These are phyloP conservation scores for Boletus fagicola DNA, from an alignment of 768 basidiomycete genomes.

Conservation along the genomic window DNA sequence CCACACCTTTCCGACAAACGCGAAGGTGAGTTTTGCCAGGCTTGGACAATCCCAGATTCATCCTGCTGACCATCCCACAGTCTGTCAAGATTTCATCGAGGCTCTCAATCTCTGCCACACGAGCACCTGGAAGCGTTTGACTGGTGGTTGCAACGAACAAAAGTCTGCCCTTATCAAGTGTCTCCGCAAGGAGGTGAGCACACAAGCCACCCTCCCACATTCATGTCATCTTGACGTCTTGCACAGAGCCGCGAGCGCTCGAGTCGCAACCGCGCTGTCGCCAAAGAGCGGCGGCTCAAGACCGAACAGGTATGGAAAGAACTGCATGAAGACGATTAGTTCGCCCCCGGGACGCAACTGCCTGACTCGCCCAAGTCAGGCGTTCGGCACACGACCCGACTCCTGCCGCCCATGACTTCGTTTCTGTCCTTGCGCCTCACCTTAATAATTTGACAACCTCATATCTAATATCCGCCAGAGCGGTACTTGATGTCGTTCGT, in stretches of 20 bases:
- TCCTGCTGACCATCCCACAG: constrained; percentile 37
- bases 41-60: neutral
- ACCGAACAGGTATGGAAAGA: constrained; percentile 61
- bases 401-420: neutral
- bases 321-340: constrained; percentile 49
- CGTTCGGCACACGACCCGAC: neutral
- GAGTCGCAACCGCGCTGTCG: constrained; percentile 53
- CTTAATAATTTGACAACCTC: neutral
- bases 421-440: neutral
- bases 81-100: constrained; percentile 73
- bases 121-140: constrained; percentile 59
- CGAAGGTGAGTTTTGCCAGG: constrained; percentile 39
- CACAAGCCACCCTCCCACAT: neutral
- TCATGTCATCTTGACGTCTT: constrained; percentile 1
- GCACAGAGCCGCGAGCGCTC: constrained; percentile 60
- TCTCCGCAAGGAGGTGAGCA: constrained; percentile 64
- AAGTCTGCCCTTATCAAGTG: constrained; percentile 71
- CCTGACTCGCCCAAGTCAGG: neutral
- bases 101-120: constrained; percentile 72
- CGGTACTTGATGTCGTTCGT: neutral
- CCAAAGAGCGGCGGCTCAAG: constrained; percentile 56
- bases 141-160: constrained; percentile 66
- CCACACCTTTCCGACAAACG: constrained; percentile 69
- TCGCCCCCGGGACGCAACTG: neutral
- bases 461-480: neutral